Evolutionary conservation across 441 rosid species (phyloP).

Genomic region (Rhodomyrtus psidioides): DNA sequence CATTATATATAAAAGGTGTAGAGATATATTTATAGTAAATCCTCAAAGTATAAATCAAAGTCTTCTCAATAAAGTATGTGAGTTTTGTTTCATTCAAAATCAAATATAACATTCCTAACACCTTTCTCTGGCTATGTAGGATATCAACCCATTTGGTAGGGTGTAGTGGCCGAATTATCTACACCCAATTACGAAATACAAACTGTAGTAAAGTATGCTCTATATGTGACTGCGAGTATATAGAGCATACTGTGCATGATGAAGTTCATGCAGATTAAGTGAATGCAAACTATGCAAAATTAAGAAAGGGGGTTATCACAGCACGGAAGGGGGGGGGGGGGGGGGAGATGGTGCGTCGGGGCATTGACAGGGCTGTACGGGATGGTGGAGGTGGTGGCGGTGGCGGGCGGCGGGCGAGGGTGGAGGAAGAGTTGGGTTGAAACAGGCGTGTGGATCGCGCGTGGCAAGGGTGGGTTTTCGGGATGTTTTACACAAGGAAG

Average conservation of each 20-base stretch:
- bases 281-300: not conserved
- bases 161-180: not conserved
- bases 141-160: not conserved
- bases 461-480: not conserved
- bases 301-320: not conserved
- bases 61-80: no score
- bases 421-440: not conserved
- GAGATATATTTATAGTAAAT: no score
- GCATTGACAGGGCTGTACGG: not conserved
- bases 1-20: no score
- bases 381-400: not conserved
- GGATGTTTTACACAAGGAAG: not conserved
- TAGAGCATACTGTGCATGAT: not conserved
- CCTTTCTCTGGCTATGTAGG: not conserved
- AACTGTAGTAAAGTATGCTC: not conserved
- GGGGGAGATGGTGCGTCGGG: not conserved
- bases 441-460: not conserved
- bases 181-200: not conserved
- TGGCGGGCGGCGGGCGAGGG: not conserved
- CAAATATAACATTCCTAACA: no score
- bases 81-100: no score
- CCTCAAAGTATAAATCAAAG: no score
- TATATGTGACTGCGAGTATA: not conserved
- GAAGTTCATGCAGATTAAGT: not conserved
- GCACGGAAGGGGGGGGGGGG: not conserved